These are phyloP conservation scores for Magnusiomyces paraingens DNA, from an alignment of 1,139 yeast genomes.

Conservation along the genomic window DNA sequence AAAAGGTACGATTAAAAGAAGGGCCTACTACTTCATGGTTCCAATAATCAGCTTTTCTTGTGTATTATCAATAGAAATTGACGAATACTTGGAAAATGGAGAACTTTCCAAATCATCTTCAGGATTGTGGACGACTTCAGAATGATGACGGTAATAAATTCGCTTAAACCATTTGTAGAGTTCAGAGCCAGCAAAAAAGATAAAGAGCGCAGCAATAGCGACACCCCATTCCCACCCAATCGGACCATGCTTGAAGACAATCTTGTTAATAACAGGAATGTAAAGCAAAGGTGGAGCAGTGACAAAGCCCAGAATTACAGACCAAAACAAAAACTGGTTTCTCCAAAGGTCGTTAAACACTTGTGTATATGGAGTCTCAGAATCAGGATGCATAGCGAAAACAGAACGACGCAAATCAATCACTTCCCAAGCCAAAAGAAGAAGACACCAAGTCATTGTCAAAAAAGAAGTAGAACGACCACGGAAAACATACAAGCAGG, in stretches of 20 bases:
- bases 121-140: constrained; percentile 43
- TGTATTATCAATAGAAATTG: constrained; percentile 48
- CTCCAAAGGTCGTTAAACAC: constrained; percentile 60
- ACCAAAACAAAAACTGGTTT: constrained; percentile 79
- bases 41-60: constrained; percentile 7
- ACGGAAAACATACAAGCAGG: constrained; percentile 62
- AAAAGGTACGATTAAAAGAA: no score
- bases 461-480: constrained; percentile 82
- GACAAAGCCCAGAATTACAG: constrained; percentile 62
- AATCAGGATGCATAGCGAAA: constrained; percentile 67
- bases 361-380: constrained; percentile 54
- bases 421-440: constrained; percentile 86
- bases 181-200: constrained; percentile 59
- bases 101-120: constrained; percentile 59
- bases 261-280: constrained; percentile 77
- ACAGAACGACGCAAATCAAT: constrained; percentile 69
- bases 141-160: constrained; percentile 39
- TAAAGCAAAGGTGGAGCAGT: constrained; percentile 79
- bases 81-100: constrained; percentile 58
- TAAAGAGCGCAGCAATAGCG: constrained; percentile 56
- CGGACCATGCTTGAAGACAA: constrained; percentile 69
- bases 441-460: constrained; percentile 86
- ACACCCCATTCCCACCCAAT: constrained; percentile 84
- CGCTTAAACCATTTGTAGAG: constrained; percentile 64
- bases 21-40: no score